Conservation (phyloP, 2,329 filamentous ascomycete species). For the Claviceps africana region DNA sequence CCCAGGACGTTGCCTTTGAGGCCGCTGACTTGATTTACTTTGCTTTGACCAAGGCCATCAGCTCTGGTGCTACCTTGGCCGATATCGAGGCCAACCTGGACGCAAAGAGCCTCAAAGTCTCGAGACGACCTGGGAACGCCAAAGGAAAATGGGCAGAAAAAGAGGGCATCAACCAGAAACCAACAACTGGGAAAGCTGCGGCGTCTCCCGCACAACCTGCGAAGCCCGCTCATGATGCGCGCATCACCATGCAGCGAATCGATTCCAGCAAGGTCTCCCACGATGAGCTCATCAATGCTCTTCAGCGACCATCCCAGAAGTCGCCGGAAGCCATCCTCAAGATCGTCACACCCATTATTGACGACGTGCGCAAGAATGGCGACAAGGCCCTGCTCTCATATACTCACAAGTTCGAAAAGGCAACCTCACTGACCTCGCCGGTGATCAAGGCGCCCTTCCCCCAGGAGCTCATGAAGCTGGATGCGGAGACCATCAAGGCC, state of each 20-base stretch:
- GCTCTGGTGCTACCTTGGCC: constrained; percentile 69
- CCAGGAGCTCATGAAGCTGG: constrained; percentile 68
- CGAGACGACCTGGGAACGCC: constrained; percentile 81
- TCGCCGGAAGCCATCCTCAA: constrained; percentile 88
- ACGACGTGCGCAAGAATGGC: constrained; percentile 68
- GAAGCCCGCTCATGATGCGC: constrained; percentile 26
- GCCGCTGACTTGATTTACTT: constrained; percentile 95
- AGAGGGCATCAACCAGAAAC: constrained; percentile 45
- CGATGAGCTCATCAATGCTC: constrained; percentile 53
- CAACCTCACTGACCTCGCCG: constrained; percentile 75
- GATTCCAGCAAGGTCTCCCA: constrained; percentile 50
- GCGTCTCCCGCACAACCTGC: constrained; percentile 19
- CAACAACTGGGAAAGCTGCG: constrained; percentile 19
- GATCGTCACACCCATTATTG: constrained; percentile 83
- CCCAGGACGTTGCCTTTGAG: constrained; percentile 80
- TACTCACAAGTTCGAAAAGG: constrained; percentile 97
- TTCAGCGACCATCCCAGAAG: constrained; percentile 84
- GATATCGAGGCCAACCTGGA: constrained; percentile 90
- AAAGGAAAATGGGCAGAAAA: constrained; percentile 88
- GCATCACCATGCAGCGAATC: constrained; percentile 73
- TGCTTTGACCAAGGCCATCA: constrained; percentile 76
- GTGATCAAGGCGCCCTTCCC: constrained; percentile 86
- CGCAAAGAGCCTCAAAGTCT: constrained; percentile 89
- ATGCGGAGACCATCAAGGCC: constrained; percentile 73
- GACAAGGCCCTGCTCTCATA: constrained; percentile 83